Evolutionary conservation across 1,139 yeast genomes (phyloP), one percentile per base, ranked within the genome.

Genomic region (Blastobotrys illinoisensis): DNA sequence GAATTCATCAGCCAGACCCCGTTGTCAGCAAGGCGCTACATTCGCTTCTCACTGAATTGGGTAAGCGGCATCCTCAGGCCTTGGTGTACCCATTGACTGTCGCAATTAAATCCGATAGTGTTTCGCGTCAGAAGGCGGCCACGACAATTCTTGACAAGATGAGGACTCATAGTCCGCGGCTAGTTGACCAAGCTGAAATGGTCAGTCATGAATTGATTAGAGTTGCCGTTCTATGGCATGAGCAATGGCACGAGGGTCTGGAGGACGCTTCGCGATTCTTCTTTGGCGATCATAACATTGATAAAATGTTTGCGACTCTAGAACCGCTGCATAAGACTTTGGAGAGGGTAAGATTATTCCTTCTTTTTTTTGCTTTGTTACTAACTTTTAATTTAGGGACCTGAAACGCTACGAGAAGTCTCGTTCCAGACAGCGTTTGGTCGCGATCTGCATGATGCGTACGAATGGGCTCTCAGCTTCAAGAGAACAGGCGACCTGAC

Each of bases 151-250:
- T 95, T 63, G 97, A 90, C 60, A 89, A 89, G 66, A 88, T 95
- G 95, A 77, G 96, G 62, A 79, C 86, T 2, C 97, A 95, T 63
- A 88, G 96, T 50, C 81, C 97, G 0, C 73, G 75, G 0, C 75
- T 95, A 59, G 97, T 95, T 21, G 91, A 87, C 60, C 98, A 95
- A 67, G 91, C 98, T 0, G 97, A 90, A 63, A 71, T 91, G 57
- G 97, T 93, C n/a, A 87, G 96, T 73, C 85, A 84, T 61, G 99
- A 95, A 66, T 79, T 95, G 58, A 91, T 95, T 60, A 76, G 99
- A 61, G 96, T 90, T 14, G 97, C 98, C 0, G 97, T 93, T 1
- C 74, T 93, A 59, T 91, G 99, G 98, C 96, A 90, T 64, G 99
- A 95, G 67, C 87, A 87, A 68, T 95, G 99, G 99, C 91, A 91